Conservation (phyloP, 257 asterid species). For the Leonotis leonurus region DNA sequence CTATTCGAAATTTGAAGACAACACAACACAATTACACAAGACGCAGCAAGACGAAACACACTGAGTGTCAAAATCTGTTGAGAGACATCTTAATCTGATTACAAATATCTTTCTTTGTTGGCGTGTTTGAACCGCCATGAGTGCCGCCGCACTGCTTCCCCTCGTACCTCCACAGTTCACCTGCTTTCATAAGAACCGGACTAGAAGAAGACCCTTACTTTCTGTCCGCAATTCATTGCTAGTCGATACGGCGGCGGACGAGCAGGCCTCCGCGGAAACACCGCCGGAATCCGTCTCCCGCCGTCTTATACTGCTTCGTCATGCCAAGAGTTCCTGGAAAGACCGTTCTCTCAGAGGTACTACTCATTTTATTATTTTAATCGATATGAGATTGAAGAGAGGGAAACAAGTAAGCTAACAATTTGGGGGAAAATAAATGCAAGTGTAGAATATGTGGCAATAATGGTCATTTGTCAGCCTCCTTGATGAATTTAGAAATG, state of each 20-base stretch:
- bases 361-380: slow-evolving; percentile 11
- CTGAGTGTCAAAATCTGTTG: too few relatives aligned
- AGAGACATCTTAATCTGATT: too few relatives aligned
- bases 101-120: slow-evolving; percentile 3
- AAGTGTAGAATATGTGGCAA: not conserved
- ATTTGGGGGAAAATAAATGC: not conserved
- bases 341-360: slow-evolving; percentile 58
- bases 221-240: slow-evolving; percentile 30
- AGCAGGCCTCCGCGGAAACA: slow-evolving; percentile 30
- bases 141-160: slow-evolving; percentile 36
- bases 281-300: slow-evolving; percentile 37
- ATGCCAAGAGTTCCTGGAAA: slow-evolving; percentile 66
- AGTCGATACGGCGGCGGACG: slow-evolving; percentile 31
- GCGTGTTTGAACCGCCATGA: slow-evolving; percentile 27
- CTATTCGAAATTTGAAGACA: too few relatives aligned
- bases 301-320: slow-evolving; percentile 81
- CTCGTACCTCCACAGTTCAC: slow-evolving; percentile 9
- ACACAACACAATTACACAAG: too few relatives aligned
- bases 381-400: not conserved
- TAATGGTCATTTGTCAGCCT: not conserved
- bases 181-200: slow-evolving; percentile 10
- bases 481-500: not conserved
- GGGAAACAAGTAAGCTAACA: not conserved
- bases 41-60: too few relatives aligned
- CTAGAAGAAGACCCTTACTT: slow-evolving; percentile 14